Conservation (phyloP, 1,284 basidiomycete species). For the Pseudozyma flocculosa region DNA sequence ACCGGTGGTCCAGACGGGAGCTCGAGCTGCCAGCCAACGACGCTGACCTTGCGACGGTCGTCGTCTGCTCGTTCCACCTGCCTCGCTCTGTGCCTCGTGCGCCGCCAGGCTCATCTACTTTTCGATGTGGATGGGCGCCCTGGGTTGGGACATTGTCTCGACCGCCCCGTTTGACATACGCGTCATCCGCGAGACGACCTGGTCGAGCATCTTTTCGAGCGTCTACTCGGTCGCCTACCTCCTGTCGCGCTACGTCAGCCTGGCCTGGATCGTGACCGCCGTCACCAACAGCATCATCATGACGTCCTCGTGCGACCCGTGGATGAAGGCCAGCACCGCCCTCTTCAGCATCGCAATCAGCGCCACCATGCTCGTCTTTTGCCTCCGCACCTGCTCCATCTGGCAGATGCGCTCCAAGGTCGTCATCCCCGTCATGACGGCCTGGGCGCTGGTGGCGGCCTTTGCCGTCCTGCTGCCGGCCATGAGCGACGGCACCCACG, state of each 20-base stretch:
- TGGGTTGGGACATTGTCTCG: conserved; percentile 49
- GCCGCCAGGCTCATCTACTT: conserved; percentile 42
- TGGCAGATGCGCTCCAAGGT: conserved; percentile 38
- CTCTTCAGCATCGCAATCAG: conserved; percentile 39
- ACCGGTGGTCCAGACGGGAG: too few relatives aligned
- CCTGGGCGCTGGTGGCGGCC: conserved; percentile 34
- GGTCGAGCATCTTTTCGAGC: conserved; percentile 34
- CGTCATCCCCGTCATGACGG: conserved; percentile 29
- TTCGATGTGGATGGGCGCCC: conserved; percentile 49
- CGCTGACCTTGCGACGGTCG: too few relatives aligned
- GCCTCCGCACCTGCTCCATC: conserved; percentile 41
- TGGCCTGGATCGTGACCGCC: conserved; percentile 37
- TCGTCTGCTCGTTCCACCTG: too few relatives aligned
- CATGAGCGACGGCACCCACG: conserved; percentile 18
- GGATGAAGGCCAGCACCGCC: conserved; percentile 27
- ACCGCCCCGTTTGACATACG: conserved; percentile 39
- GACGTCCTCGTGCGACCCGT: conserved; percentile 24
- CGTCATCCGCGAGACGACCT: conserved; percentile 35
- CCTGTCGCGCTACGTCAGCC: conserved; percentile 38
- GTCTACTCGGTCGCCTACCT: conserved; percentile 45
- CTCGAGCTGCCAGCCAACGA: too few relatives aligned
- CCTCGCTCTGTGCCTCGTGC: too few relatives aligned
- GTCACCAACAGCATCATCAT: conserved; percentile 38
- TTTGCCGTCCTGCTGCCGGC: conserved; percentile 30
- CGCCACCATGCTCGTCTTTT: conserved; percentile 46